Evolutionary conservation across 352 stramenopile species (phyloP).

Genomic region (Blastocystis sp.): DNA sequence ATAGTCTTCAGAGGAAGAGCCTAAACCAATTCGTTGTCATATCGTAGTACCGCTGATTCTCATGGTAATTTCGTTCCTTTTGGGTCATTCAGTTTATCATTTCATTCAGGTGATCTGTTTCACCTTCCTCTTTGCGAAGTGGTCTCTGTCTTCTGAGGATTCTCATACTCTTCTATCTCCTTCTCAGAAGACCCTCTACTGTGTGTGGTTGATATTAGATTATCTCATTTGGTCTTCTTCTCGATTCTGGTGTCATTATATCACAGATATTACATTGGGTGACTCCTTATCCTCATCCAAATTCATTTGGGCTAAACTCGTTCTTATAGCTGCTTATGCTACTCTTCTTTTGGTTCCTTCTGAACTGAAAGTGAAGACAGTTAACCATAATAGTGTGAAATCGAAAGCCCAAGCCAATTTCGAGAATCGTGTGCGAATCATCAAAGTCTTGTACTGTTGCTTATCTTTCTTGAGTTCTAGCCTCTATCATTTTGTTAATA

Average conservation of each 20-base stretch:
- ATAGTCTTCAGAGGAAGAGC: not conserved
- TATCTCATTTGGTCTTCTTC: constrained; percentile 5
- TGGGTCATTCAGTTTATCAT: constrained; percentile 8
- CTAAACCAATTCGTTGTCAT: not conserved
- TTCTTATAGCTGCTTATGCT: not conserved
- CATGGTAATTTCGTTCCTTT: not conserved
- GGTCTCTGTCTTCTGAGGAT: not conserved
- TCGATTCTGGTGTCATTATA: constrained; percentile 12
- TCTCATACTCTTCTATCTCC: not conserved
- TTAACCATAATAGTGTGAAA: not conserved
- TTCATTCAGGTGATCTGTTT: constrained; percentile 1
- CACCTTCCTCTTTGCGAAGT: constrained; percentile 12
- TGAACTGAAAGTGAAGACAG: not conserved
- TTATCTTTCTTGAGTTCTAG: not conserved
- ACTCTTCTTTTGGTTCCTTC: not conserved
- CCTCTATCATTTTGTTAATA: constrained; percentile 56
- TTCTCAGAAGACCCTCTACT: not conserved
- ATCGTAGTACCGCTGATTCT: constrained; percentile 6
- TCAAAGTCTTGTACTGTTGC: not conserved
- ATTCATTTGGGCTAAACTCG: not conserved
- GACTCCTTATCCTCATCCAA: not conserved
- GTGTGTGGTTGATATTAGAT: not conserved
- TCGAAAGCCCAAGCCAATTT: not conserved
- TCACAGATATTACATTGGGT: not conserved
- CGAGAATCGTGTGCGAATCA: not conserved